Base-by-base conservation (phyloP, 352 stramenopile genomes). In the Globisporangium barbulae region DNA sequence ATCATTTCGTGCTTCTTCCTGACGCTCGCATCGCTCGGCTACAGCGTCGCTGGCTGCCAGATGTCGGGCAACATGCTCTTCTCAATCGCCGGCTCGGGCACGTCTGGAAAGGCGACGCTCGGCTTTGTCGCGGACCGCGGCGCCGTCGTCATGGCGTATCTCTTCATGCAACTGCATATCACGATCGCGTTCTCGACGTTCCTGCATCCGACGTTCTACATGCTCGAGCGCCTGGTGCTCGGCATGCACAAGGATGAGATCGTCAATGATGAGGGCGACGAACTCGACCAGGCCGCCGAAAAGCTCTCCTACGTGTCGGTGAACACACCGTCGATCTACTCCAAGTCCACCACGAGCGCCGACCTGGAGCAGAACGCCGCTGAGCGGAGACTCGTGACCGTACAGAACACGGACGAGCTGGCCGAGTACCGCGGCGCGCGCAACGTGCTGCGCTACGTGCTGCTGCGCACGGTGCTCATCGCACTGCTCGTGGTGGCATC, bases 41-140 rank as follows among this genome's bases (percentile, higher is more conserved):
- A 81, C 59, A 62, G 63, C 1, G 70, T 63, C 15, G 65, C 72
- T 7, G 76, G 76, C 0, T 85, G 75, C 53, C 76, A 85, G 55
- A 76, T 85, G 30, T 77, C 75, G 6, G 72, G 75, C 25, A 85
- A 85, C 67, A 53, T 85, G 44, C 70, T 85, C 41, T 85, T 84
- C 56, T 67, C 75, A n/a, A 80, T 85, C 39, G 70, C 63, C 37
- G 66, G 64, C 12, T 67, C 59, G 5, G 57, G 58, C 30, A 49
- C 62, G 25, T 57, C 64, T 12, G 68, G 53, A 19, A 37, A 65
- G 30, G 72, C 70, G 19, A 64, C 70, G 8, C 60, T 85, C 30
- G 76, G 73, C 2, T 85, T 85, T 50, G 57, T 64, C 22, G 69
- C 75, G 13, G 52, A 70, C 45, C 67, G 74, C 8, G 75, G 75